These are phyloP conservation scores for Lactarius tabidus DNA, from an alignment of 768 basidiomycete genomes.

Conservation along the genomic window DNA sequence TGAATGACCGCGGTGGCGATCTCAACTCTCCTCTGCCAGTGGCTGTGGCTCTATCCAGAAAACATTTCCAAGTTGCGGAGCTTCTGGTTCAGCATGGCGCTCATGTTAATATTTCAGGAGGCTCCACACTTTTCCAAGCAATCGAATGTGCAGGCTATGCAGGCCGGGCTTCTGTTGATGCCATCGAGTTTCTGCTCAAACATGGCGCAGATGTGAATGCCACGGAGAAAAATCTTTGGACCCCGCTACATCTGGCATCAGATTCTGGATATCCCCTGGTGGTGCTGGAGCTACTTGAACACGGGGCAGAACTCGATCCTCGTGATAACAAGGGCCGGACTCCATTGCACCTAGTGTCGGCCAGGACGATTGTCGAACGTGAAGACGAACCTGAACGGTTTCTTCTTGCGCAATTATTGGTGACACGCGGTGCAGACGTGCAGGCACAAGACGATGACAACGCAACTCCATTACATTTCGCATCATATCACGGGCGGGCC, in stretches of 20 bases:
- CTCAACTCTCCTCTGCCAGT: not conserved
- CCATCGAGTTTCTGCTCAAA: not conserved
- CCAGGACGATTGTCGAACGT: not conserved
- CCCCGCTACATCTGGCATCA: not conserved
- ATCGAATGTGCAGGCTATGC: not conserved
- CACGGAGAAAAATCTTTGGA: too few relatives aligned
- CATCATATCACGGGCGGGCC: too few relatives aligned
- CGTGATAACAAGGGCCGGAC: not conserved
- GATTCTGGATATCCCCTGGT: rapidly evolving
- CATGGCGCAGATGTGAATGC: not conserved
- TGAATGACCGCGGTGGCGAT: not conserved
- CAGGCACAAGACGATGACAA: too few relatives aligned
- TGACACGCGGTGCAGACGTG: not conserved
- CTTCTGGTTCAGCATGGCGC: not conserved
- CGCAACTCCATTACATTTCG: too few relatives aligned
- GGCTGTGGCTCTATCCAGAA: not conserved
- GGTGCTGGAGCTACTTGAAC: not conserved
- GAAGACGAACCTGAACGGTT: not conserved
- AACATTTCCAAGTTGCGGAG: not conserved
- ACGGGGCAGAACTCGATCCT: not conserved
- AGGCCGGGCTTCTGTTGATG: too few relatives aligned
- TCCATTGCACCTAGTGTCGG: not conserved
- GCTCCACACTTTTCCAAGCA: not conserved
- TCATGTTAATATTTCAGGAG: not conserved
- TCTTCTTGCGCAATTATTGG: not conserved